Percentiles rank a stretch among this genome's conserved stretches.
These are phyloP conservation scores for Corynespora cassiicola DNA, from an alignment of 2,329 filamentous ascomycete species.

Conservation along the genomic window DNA sequence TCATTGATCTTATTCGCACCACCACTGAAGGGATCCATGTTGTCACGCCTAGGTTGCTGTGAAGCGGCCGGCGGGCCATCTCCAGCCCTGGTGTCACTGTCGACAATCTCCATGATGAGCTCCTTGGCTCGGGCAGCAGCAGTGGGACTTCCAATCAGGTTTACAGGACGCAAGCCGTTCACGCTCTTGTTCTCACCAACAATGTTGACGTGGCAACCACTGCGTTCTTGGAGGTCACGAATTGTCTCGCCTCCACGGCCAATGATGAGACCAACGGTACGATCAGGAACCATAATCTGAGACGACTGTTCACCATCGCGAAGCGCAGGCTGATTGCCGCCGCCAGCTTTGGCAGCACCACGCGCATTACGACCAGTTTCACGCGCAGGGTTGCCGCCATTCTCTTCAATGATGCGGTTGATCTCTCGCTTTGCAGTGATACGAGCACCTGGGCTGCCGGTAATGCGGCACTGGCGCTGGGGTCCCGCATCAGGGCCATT, in stretches of 20 bases:
- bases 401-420: conserved; percentile 87
- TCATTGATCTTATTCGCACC: conserved; percentile 73
- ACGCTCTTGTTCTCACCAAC: conserved; percentile 92
- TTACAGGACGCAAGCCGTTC: conserved; percentile 87
- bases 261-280: conserved; percentile 91
- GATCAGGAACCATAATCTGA: conserved; percentile 94
- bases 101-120: conserved; percentile 90
- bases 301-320: conserved; percentile 84
- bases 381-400: conserved; percentile 62
- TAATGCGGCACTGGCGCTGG: conserved; percentile 85
- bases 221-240: conserved; percentile 87
- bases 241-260: conserved; percentile 94
- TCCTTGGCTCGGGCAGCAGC: conserved; percentile 82
- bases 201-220: conserved; percentile 95
- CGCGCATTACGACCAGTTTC: conserved; percentile 45
- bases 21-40: conserved; percentile 50
- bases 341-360: conserved; percentile 46
- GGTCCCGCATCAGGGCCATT: conserved; percentile 76
- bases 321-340: conserved; percentile 55
- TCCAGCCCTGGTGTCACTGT: conserved; percentile 75
- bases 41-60: conserved; percentile 41
- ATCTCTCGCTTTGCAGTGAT: conserved; percentile 83
- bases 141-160: conserved; percentile 80
- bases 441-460: conserved; percentile 73
- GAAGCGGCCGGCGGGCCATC: conserved; percentile 30